Percentiles rank a stretch among this genome's conserved stretches.
phyloP scores from a whole-genome alignment of 2,329 filamentous ascomycete genomes.

The Ophiostoma angusticollis region DNA sequence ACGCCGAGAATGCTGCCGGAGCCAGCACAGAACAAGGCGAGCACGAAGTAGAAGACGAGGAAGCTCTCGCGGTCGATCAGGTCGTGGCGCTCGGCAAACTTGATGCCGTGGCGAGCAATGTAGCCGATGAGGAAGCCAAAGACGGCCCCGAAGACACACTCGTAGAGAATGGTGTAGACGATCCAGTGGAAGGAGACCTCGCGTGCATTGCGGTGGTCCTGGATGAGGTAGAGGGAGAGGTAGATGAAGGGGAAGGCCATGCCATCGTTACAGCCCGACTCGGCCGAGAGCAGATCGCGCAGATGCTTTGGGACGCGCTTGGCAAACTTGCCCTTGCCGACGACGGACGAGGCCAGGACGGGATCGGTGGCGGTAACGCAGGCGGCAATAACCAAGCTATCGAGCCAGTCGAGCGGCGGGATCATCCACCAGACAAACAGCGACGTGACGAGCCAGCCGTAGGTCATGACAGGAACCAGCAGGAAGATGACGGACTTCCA shows the following conservation, averaged over 20 bases:
- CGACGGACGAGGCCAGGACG: slow-evolving; percentile 90
- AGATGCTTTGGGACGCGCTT: slow-evolving; percentile 96
- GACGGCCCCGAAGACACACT: slow-evolving; percentile 84
- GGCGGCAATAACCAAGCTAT: slow-evolving; percentile 74
- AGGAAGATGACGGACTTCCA: slow-evolving; percentile 87
- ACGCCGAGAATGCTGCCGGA: slow-evolving; percentile 83
- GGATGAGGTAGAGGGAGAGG: slow-evolving; percentile 76
- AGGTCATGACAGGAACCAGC: slow-evolving; percentile 92
- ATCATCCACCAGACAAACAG: slow-evolving; percentile 91
- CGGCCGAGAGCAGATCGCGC: slow-evolving; percentile 84
- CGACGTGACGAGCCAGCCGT: slow-evolving; percentile 85
- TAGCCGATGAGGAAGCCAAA: slow-evolving; percentile 85
- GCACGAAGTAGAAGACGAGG: slow-evolving; percentile 94
- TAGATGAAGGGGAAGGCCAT: slow-evolving; percentile 99
- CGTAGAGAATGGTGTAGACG: slow-evolving; percentile 80
- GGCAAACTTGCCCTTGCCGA: slow-evolving; percentile 97
- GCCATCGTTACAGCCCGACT: slow-evolving; percentile 97
- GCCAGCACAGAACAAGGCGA: slow-evolving; percentile 90
- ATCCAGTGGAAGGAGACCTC: slow-evolving; percentile 77
- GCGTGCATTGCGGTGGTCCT: slow-evolving; percentile 56
- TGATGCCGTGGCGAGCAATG: slow-evolving; percentile 79
- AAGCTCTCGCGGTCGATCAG: slow-evolving; percentile 95
- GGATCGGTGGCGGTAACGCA: slow-evolving; percentile 97
- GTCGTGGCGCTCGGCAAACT: slow-evolving; percentile 68
- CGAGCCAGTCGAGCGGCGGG: slow-evolving; percentile 68